Conservation (phyloP, 371 early-diverging fungal species). For the Chytridium lagenaria region DNA sequence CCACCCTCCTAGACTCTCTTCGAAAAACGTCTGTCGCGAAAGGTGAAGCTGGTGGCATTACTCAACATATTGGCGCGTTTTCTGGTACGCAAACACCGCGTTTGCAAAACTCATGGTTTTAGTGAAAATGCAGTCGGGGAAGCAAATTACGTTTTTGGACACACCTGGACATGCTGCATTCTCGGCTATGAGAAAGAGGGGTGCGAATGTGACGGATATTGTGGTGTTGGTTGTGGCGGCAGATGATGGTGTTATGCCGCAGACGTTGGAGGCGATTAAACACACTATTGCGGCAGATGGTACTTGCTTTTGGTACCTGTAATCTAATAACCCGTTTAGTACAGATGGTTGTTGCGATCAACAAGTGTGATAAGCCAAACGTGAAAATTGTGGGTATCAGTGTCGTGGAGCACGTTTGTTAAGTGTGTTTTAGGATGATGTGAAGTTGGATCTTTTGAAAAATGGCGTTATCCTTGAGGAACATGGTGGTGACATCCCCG, state of each 20-base stretch:
- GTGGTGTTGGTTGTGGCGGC: constrained; percentile 96
- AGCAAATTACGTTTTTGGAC: constrained; percentile 91
- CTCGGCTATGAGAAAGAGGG: constrained; percentile 90
- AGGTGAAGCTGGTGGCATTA: constrained; percentile 96
- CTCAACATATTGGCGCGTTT: constrained; percentile 98
- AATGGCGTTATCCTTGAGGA: no score
- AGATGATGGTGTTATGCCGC: constrained; percentile 98
- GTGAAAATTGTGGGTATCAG: no score
- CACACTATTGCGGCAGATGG: constrained; percentile 84
- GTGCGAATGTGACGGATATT: constrained; percentile 92
- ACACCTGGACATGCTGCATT: constrained; percentile 98
- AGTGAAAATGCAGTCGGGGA: constrained; percentile 67
- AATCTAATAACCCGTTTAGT: no score
- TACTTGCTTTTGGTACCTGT: no score
- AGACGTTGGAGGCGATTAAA: constrained; percentile 93
- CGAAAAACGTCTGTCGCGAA: constrained; percentile 91
- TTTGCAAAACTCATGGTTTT: constrained; percentile 9
- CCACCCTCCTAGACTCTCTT: constrained; percentile 93
- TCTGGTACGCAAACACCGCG: constrained; percentile 59
- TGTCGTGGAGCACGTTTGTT: no score
- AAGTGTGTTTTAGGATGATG: no score
- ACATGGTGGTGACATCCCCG: no score
- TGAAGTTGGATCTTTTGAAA: no score
- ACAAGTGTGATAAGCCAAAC: no score
- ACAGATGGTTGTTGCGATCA: no score